These are phyloP conservation scores for Hemileia vastatrix DNA, from an alignment of 1,284 basidiomycete species.

Conservation along the genomic window DNA sequence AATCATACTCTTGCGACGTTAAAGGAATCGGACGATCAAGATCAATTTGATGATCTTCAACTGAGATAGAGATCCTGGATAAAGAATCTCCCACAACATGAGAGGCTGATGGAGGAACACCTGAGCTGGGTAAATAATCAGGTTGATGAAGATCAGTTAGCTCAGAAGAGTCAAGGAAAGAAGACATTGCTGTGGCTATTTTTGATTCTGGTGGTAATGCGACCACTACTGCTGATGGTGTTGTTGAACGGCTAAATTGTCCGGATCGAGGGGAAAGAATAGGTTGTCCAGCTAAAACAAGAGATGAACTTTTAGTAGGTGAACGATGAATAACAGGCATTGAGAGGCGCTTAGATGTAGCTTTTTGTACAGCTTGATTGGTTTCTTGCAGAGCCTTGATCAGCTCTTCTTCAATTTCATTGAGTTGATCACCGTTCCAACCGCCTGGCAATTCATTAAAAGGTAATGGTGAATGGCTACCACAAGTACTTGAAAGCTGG, in stretches of 20 bases:
- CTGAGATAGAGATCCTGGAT: too few relatives aligned
- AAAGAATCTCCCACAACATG: too few relatives aligned
- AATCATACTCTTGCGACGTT: slow-evolving; percentile 10
- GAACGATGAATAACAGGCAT: slow-evolving; percentile 10
- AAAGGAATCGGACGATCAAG: slow-evolving; percentile 14
- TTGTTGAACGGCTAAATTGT: neutral
- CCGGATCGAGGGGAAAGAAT: neutral
- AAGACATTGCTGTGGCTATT: too few relatives aligned
- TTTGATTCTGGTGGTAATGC: too few relatives aligned
- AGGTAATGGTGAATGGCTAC: too few relatives aligned
- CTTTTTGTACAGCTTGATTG: slow-evolving; percentile 22
- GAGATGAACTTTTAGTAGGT: neutral
- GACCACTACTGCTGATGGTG: too few relatives aligned
- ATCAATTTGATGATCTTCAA: too few relatives aligned
- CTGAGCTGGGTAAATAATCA: too few relatives aligned
- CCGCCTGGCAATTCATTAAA: neutral
- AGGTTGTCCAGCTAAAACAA: neutral
- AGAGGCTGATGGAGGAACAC: too few relatives aligned
- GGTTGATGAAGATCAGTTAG: too few relatives aligned
- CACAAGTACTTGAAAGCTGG: too few relatives aligned
- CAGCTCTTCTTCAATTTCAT: slow-evolving; percentile 18
- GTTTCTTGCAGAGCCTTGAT: slow-evolving; percentile 14
- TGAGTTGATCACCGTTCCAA: slow-evolving; percentile 12
- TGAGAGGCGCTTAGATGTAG: slow-evolving; percentile 12
- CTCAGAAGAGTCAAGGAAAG: too few relatives aligned